Percentiles rank a stretch among this genome's conserved stretches.
phyloP scores from a whole-genome alignment of 306 rosid species.

The Morella rubra region DNA sequence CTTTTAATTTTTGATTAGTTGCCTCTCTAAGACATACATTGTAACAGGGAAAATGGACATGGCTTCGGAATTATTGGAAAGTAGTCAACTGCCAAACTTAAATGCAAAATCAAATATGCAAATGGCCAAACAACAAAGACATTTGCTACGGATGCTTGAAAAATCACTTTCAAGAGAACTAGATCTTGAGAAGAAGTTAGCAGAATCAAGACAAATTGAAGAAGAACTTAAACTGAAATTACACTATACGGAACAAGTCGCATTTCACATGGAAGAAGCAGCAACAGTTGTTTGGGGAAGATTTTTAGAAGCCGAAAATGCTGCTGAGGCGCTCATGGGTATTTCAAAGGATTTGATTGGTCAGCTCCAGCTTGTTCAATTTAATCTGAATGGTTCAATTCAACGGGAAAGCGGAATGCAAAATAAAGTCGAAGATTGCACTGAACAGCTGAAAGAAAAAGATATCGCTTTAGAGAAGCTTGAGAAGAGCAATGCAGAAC shows the following conservation, averaged over 20 bases:
- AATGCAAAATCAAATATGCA: constrained; percentile 49
- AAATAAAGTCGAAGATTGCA: constrained; percentile 41
- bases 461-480: constrained; percentile 53
- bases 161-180: constrained; percentile 86
- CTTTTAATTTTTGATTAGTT: constrained; percentile 25
- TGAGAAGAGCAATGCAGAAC: constrained; percentile 38
- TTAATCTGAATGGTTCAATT: constrained; percentile 51
- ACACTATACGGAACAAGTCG: constrained; percentile 70
- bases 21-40: constrained; percentile 33
- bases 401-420: constrained; percentile 67
- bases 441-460: constrained; percentile 53
- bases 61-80: constrained; percentile 42
- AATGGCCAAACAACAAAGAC: constrained; percentile 67
- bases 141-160: constrained; percentile 84
- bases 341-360: constrained; percentile 75
- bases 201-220: constrained; percentile 68
- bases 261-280: constrained; percentile 79
- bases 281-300: constrained; percentile 95
- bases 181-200: constrained; percentile 77
- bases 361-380: constrained; percentile 62
- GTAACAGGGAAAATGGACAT: constrained; percentile 57
- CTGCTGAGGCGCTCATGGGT: constrained; percentile 73
- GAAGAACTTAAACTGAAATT: constrained; percentile 73
- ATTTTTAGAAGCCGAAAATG: constrained; percentile 93
- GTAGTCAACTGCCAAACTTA: constrained; percentile 34